These are phyloP conservation scores for Paramarasmius palmivorus DNA, from an alignment of 1,284 basidiomycete species.

Conservation along the genomic window DNA sequence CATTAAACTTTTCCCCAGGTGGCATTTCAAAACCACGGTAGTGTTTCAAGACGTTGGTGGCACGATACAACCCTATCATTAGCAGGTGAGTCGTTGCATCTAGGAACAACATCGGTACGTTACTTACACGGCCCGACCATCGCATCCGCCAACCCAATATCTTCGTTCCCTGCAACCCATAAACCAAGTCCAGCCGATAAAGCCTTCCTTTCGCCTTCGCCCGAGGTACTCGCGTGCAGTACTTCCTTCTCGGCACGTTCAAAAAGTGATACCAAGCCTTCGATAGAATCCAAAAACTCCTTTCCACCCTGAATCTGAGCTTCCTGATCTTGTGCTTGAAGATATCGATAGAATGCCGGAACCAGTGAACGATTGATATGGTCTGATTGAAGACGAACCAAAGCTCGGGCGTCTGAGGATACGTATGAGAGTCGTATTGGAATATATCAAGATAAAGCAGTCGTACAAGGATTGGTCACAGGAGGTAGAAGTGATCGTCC, in stretches of 20 bases:
- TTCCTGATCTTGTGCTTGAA: slow-evolving; percentile 69
- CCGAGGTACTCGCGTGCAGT: slow-evolving; percentile 30
- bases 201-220: slow-evolving; percentile 36
- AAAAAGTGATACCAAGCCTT: slow-evolving; percentile 56
- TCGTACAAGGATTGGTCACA: slow-evolving; percentile 57
- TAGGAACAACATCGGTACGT: not conserved
- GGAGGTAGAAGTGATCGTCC: slow-evolving; percentile 58
- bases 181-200: slow-evolving; percentile 42
- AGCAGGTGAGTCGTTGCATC: slow-evolving; percentile 2
- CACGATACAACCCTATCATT: slow-evolving; percentile 67
- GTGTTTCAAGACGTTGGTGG: slow-evolving; percentile 65
- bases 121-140: slow-evolving; percentile 73
- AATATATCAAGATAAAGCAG: slow-evolving; percentile 9
- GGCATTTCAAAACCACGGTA: slow-evolving; percentile 69
- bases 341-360: slow-evolving; percentile 77
- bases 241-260: slow-evolving; percentile 57
- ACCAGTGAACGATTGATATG: slow-evolving; percentile 66
- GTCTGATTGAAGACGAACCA: slow-evolving; percentile 70
- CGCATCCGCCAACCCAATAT: slow-evolving; percentile 69
- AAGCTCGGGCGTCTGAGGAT: slow-evolving; percentile 60
- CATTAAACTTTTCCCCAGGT: slow-evolving; percentile 44
- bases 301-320: slow-evolving; percentile 57
- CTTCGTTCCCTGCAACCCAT: slow-evolving; percentile 54
- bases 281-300: slow-evolving; percentile 61
- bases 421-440: no score